Evolutionary conservation across 2,329 filamentous ascomycete genomes (phyloP).

Genomic region (Fusarium hainanense): DNA sequence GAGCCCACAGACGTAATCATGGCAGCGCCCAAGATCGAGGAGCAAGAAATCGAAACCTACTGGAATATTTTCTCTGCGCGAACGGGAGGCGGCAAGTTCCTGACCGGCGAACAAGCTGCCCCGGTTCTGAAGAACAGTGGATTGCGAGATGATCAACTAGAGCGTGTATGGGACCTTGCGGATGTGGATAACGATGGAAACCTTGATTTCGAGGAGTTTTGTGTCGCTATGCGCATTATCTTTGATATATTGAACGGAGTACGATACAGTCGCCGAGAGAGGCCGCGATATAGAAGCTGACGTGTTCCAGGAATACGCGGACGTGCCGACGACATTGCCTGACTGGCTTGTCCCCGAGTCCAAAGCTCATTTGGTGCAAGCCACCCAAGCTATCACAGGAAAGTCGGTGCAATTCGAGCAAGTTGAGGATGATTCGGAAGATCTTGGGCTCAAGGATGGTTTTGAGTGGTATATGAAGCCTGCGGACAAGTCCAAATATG

Average conservation of each 20-base stretch:
- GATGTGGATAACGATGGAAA: slow-evolving; percentile 98
- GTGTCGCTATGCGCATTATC: slow-evolving; percentile 97
- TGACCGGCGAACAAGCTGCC: slow-evolving; percentile 71
- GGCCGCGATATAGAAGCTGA: slow-evolving; percentile 23
- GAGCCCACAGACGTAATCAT: slow-evolving; percentile 52
- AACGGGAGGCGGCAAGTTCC: slow-evolving; percentile 68
- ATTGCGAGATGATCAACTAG: slow-evolving; percentile 80
- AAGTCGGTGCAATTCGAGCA: slow-evolving; percentile 86
- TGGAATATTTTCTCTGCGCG: slow-evolving; percentile 72
- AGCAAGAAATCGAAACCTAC: slow-evolving; percentile 72
- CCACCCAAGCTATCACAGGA: slow-evolving; percentile 80
- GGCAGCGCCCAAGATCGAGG: slow-evolving; percentile 68
- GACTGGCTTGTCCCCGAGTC: slow-evolving; percentile 98
- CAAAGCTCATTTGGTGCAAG: slow-evolving; percentile 90
- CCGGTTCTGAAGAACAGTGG: slow-evolving; percentile 73
- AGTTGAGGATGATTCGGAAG: slow-evolving; percentile 84
- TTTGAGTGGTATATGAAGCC: slow-evolving; percentile 99
- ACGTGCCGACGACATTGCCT: slow-evolving; percentile 86
- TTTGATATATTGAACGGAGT: slow-evolving; percentile 98
- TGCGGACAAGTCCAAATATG: slow-evolving; percentile 89
- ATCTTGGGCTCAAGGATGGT: slow-evolving; percentile 87
- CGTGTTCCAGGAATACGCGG: slow-evolving; percentile 77
- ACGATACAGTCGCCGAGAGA: slow-evolving; percentile 38
- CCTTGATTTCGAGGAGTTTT: slow-evolving; percentile 99
- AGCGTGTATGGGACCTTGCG: slow-evolving; percentile 95